phyloP scores from a whole-genome alignment of 495 filamentous ascomycete species.

The Aspergillus coremiiformis region DNA sequence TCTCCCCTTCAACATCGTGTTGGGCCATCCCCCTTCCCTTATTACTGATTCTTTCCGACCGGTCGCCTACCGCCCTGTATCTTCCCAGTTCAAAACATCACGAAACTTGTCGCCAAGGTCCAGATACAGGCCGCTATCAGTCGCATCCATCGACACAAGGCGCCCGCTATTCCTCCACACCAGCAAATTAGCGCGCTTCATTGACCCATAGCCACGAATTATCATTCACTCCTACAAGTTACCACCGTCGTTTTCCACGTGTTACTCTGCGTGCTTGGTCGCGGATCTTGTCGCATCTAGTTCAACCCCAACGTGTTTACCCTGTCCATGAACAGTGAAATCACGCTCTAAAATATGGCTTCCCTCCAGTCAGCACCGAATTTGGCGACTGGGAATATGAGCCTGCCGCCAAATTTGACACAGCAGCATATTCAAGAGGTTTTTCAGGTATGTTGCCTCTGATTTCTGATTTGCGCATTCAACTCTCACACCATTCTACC shows the following conservation, averaged over 20 bases:
- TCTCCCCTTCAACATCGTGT: conserved; percentile 15
- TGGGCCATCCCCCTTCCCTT: conserved; percentile 19
- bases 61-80: conserved; percentile 21
- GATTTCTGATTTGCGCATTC: neutral
- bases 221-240: conserved; percentile 12
- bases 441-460: conserved; percentile 42
- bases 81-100: conserved; percentile 26
- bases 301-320: conserved; percentile 11
- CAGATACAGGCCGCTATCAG: conserved; percentile 19
- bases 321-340: conserved; percentile 30
- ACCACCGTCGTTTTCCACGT: conserved; percentile 15
- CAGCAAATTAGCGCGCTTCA: conserved; percentile 12
- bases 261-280: conserved; percentile 9
- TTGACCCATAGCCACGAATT: conserved; percentile 19
- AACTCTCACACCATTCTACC: conserved; percentile 1
- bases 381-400: conserved; percentile 52
- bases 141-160: conserved; percentile 24
- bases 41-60: conserved; percentile 24
- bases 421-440: conserved; percentile 57
- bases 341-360: conserved; percentile 54
- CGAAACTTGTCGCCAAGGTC: conserved; percentile 33
- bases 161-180: conserved; percentile 6
- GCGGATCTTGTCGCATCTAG: conserved; percentile 17
- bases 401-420: conserved; percentile 48
- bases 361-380: conserved; percentile 65